Evolutionary conservation across 2,329 filamentous ascomycete species (phyloP).

Genomic region (Sclerotinia nivalis): DNA sequence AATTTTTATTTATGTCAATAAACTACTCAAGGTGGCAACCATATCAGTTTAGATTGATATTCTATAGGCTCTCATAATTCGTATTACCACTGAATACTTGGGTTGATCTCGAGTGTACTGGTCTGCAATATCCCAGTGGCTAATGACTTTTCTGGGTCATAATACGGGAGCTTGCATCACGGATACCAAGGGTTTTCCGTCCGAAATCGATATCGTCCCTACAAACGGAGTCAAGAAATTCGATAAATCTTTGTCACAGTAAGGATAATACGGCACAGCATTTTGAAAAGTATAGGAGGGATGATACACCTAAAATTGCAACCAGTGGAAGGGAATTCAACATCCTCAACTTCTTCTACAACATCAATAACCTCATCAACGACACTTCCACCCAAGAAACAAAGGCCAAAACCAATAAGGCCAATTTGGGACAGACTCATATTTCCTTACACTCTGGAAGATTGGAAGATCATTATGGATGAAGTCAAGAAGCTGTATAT

Average conservation of each 20-base stretch:
- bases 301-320: constrained; percentile 24
- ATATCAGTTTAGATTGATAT: not conserved
- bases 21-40: not conserved
- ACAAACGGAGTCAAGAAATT: constrained; percentile 8
- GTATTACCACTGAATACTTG: not conserved
- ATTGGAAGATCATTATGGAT: constrained; percentile 39
- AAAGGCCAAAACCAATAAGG: constrained; percentile 29
- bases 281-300: constrained; percentile 8
- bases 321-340: constrained; percentile 12
- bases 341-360: constrained; percentile 9
- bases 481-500: constrained; percentile 38
- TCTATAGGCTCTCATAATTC: not conserved
- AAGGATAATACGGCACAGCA: not conserved
- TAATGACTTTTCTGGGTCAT: constrained; percentile 9
- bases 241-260: constrained; percentile 6
- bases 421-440: constrained; percentile 27
- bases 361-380: constrained; percentile 14
- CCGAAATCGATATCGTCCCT: constrained; percentile 16
- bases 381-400: constrained; percentile 14
- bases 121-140: constrained; percentile 6
- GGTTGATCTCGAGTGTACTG: not conserved
- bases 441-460: constrained; percentile 35
- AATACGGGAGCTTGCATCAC: constrained; percentile 22
- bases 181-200: constrained; percentile 14
- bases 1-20: not conserved